These are phyloP conservation scores for Candida lessepsii DNA, from an alignment of 805 yeast species.

Conservation along the genomic window DNA sequence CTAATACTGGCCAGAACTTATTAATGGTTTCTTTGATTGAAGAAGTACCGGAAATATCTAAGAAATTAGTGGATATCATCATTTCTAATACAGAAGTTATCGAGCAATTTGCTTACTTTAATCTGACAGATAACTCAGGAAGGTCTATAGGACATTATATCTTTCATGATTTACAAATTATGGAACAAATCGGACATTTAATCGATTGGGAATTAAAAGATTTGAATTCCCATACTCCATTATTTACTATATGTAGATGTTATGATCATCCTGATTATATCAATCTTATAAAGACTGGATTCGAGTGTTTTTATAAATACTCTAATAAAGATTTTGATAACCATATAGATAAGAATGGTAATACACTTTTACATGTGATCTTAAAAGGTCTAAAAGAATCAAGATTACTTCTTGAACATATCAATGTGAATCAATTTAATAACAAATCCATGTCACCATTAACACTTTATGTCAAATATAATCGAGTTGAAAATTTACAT, in stretches of 20 bases:
- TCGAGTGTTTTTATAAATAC: conserved; percentile 36
- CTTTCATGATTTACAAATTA: conserved; percentile 52
- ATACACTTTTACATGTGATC: conserved; percentile 73
- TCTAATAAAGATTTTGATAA: conserved; percentile 50
- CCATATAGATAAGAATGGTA: conserved; percentile 73
- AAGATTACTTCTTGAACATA: conserved; percentile 22
- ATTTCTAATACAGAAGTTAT: conserved; percentile 36
- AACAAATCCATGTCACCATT: conserved; percentile 63
- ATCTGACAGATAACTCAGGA: conserved; percentile 48
- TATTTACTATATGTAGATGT: conserved; percentile 70
- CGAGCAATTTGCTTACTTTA: conserved; percentile 52
- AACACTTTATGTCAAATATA: conserved; percentile 67
- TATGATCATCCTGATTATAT: conserved; percentile 74
- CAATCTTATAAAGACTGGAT: conserved; percentile 44
- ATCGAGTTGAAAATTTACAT: conserved; percentile 57
- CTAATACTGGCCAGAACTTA: conserved; percentile 51
- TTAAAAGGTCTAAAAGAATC: conserved; percentile 45
- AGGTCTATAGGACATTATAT: conserved; percentile 75
- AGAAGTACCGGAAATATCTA: conserved; percentile 47
- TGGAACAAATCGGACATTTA: conserved; percentile 52
- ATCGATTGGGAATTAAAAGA: conserved; percentile 74
- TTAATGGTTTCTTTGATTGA: conserved; percentile 60
- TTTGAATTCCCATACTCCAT: conserved; percentile 68
- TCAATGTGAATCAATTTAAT: conserved; percentile 59
- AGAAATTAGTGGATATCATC: conserved; percentile 44